These are phyloP conservation scores for Neurospora sp. DNA, from an alignment of 495 filamentous ascomycete species.

Conservation along the genomic window DNA sequence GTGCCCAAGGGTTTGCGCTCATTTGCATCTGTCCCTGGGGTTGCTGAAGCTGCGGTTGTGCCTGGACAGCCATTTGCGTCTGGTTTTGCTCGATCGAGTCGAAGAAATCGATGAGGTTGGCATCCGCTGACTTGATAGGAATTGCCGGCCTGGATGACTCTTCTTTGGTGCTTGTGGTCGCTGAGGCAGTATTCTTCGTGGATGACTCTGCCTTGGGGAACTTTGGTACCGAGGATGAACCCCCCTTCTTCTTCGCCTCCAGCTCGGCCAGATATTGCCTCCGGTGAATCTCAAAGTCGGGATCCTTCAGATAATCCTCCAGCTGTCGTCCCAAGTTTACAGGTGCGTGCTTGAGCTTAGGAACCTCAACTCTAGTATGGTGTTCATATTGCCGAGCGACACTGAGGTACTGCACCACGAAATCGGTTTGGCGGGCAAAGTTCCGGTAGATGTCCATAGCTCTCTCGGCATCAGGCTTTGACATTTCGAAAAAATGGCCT, in stretches of 20 bases:
- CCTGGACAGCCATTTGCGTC: slow-evolving; percentile 53
- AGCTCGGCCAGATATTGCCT: slow-evolving; percentile 82
- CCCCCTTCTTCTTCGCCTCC: slow-evolving; percentile 63
- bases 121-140: slow-evolving; percentile 51
- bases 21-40: slow-evolving; percentile 19
- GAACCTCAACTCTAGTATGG: slow-evolving; percentile 85
- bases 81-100: slow-evolving; percentile 93
- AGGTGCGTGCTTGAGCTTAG: slow-evolving; percentile 95
- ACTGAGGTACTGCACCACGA: slow-evolving; percentile 81
- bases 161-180: slow-evolving; percentile 20
- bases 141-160: slow-evolving; percentile 7
- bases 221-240: slow-evolving; percentile 17
- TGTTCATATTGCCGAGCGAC: slow-evolving; percentile 83
- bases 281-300: slow-evolving; percentile 90
- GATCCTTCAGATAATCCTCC: slow-evolving; percentile 91
- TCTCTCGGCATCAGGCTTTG: slow-evolving; percentile 80
- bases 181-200: slow-evolving; percentile 23
- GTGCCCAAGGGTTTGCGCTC: slow-evolving; percentile 24
- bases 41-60: slow-evolving; percentile 22
- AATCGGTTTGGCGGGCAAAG: slow-evolving; percentile 86
- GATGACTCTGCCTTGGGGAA: slow-evolving; percentile 26
- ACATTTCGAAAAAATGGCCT: slow-evolving; percentile 99
- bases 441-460: slow-evolving; percentile 88
- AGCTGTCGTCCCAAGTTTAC: slow-evolving; percentile 80
- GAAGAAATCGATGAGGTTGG: slow-evolving; percentile 96